Evolutionary conservation across 176 grass and related monocot species (phyloP), one percentile per base, ranked within the genome.

Genomic region (Triticum urartu): DNA sequence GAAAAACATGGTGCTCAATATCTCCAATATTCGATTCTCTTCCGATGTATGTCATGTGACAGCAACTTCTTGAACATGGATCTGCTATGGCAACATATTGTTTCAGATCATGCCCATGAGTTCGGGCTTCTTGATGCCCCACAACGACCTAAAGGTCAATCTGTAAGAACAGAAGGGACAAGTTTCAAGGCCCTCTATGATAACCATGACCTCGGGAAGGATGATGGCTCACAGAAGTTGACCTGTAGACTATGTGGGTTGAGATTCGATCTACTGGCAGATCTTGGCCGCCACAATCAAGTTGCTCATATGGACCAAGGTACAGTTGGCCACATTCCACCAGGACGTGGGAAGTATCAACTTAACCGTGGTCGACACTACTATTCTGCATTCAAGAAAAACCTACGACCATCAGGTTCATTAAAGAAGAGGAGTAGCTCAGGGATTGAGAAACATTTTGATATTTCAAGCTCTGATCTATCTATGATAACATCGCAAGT

Each of bases 11-110:
- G 92, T 65, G 79, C 91, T 61, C 93, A 96, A 54, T 94, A 86
- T 79, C 77, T 99, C 43, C 92, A 99, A 72, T 90, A 92, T 78
- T 99, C 94, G n/a, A 93, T 82, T 79, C 79, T 99, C 43, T 91
- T 99, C 72, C 89, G 94, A 79, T 99, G 97, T 68, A 92, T 94
- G 76, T 90, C 89, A 64, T 99, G 97, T 77, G 83, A 92, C 85
- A 84, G 85, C 72, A 95, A 92, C 34, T 96, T 99, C 87, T 88
- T 94, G 72, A 92, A 84, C 85, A 93, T 89, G 34, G 97, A 94
- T 83, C 89, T 91, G 54, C 84, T 99, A 85, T 99, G 92, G 87
- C 97, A 94, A 63, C 97, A 99, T 67, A 91, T 99, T 76, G 85
- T 96, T 63, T 94, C 97, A 22, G 93, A 88, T 82, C 97, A 99